These are phyloP conservation scores for Boletus tomentosulus DNA, from an alignment of 768 basidiomycete species.

Conservation along the genomic window DNA sequence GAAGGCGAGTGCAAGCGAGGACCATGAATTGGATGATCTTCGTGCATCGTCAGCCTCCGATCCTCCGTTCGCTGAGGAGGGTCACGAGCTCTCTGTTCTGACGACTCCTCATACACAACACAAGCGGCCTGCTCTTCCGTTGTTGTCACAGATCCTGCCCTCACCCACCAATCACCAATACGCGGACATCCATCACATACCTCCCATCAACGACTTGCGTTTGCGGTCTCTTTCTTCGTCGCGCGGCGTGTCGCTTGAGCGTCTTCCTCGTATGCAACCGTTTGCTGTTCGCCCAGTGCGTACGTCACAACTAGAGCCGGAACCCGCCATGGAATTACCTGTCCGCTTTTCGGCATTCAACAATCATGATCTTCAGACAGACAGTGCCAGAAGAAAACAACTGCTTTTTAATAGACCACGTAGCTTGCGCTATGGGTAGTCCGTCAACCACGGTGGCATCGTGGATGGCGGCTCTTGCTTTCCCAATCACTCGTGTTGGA, in stretches of 20 bases:
- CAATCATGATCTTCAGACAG: neutral
- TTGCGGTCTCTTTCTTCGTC: neutral
- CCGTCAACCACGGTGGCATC: neutral
- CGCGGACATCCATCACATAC: neutral
- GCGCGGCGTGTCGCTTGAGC: neutral
- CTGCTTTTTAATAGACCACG: neutral
- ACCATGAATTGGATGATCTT: conserved; percentile 26
- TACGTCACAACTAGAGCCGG: conserved; percentile 30
- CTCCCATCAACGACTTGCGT: neutral
- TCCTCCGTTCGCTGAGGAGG: conserved; percentile 1
- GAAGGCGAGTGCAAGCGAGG: conserved; percentile 24
- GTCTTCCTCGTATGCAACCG: conserved; percentile 10
- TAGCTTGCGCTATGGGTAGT: neutral
- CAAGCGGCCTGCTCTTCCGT: neutral
- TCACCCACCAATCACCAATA: neutral
- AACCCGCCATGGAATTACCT: conserved; percentile 31
- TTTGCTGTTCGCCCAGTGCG: conserved; percentile 24
- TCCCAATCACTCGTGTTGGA: neutral
- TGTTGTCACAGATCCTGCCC: neutral
- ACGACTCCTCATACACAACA: neutral
- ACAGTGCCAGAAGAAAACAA: neutral
- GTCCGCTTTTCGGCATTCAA: conserved; percentile 5
- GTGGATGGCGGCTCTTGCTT: neutral
- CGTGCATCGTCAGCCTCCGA: neutral
- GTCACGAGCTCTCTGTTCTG: conserved; percentile 16